Evolutionary conservation across 2,329 filamentous ascomycete genomes (phyloP).

Genomic region (Pyricularia sp.): DNA sequence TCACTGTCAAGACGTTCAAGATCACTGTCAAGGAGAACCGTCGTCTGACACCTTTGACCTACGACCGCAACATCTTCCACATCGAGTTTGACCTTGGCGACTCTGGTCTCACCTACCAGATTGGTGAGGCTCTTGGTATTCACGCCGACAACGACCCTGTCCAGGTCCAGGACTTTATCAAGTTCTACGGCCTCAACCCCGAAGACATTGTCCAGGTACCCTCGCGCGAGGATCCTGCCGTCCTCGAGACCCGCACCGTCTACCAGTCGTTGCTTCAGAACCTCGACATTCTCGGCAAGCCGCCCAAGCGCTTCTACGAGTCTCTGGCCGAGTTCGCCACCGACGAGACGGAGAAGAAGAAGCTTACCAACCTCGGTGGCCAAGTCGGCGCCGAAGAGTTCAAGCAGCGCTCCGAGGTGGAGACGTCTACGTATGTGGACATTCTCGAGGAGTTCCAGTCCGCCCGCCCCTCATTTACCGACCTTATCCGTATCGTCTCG

Average conservation of each 20-base stretch:
- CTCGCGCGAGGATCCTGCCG: slow-evolving; percentile 63
- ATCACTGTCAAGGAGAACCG: slow-evolving; percentile 94
- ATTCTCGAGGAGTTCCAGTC: slow-evolving; percentile 83
- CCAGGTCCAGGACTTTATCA: slow-evolving; percentile 77
- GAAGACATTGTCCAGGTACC: slow-evolving; percentile 87
- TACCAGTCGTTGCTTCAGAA: slow-evolving; percentile 90
- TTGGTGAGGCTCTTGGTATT: slow-evolving; percentile 92
- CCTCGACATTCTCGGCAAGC: slow-evolving; percentile 92
- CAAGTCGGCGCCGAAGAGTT: slow-evolving; percentile 80
- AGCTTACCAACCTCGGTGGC: slow-evolving; percentile 66
- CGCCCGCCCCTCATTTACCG: slow-evolving; percentile 79
- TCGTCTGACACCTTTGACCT: slow-evolving; percentile 75
- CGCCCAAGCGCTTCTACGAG: slow-evolving; percentile 97
- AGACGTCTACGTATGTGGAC: slow-evolving; percentile 86
- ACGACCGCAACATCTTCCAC: slow-evolving; percentile 99
- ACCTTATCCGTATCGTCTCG: slow-evolving; percentile 76
- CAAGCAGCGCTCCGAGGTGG: slow-evolving; percentile 84
- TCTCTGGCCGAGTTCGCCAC: slow-evolving; percentile 75
- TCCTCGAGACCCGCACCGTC: slow-evolving; percentile 81
- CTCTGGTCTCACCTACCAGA: slow-evolving; percentile 90
- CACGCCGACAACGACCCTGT: slow-evolving; percentile 85
- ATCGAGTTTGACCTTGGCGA: slow-evolving; percentile 94
- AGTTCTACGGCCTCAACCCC: slow-evolving; percentile 76
- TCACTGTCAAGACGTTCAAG: slow-evolving; percentile 75
- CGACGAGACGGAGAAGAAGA: slow-evolving; percentile 73